Evolutionary conservation across 345 rosid species (phyloP), one percentile per base, ranked within the genome.

Genomic region (Moricandia moricandioides): DNA sequence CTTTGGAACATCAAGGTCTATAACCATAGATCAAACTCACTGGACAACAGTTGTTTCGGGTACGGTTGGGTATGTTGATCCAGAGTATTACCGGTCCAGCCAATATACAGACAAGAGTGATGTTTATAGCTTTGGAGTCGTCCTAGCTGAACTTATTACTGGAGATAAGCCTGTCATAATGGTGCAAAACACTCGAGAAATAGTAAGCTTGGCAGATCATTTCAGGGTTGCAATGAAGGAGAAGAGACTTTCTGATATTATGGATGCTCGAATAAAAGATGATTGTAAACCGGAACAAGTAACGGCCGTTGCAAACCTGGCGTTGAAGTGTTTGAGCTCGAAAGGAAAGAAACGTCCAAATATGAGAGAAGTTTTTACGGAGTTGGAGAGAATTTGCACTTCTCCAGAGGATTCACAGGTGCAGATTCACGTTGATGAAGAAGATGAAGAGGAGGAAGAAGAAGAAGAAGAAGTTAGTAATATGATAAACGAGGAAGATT

Each of bases 311-410:
- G 90, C 83, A 17, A 76, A 79, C 1, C 58, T 86, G 34, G 89
- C 88, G 0, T 73, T 69, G 10, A 81, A 79, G 10, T 88, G 90
- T 26, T 72, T 88, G 80, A 82, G 78, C 18, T 84, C 74, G 2
- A 83, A 77, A 74, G 70, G 89, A 73, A 85, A 76, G 73, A 82
- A 82, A 10, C 80, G 88, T 27, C 87, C 89, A 1, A 76, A 80
- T 12, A 86, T 86, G 88, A 88, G 85, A 47, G 78, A 84, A 69
- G 84, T 84, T 0, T 76, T 61, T 5, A 79, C 80, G 0, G 88
- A 82, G 64, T 69, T 86, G 11, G 87, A 84, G 37, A 74, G 29
- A 24, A 74, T 74, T 6, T 45, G 12, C 29, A 31, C 72, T 8
- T 66, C 68, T 49, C 55, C 43, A 14, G 79, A 60, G 11, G 54